Conservation (phyloP, 805 yeast species). For the Kluyveromyces dobzhanskii region DNA sequence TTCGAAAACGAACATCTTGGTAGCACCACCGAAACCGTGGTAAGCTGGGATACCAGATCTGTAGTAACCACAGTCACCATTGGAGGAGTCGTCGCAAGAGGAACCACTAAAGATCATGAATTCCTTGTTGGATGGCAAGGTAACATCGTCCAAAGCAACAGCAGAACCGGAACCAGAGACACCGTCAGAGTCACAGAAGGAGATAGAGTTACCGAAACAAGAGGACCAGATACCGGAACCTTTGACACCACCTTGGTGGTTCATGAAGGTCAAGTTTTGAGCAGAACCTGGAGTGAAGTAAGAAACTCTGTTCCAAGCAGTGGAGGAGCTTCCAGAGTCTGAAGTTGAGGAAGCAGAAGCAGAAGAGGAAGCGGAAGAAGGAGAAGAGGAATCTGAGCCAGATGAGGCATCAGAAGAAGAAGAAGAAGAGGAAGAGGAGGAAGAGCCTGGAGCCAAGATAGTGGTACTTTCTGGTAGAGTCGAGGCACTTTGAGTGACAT, state of each 20-base stretch:
- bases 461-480: conserved; percentile 19
- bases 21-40: conserved; percentile 83
- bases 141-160: conserved; percentile 57
- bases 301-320: conserved; percentile 67
- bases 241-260: conserved; percentile 74
- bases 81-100: conserved; percentile 41
- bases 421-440: conserved; percentile 9
- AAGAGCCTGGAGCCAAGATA: conserved; percentile 10
- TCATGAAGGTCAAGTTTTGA: conserved; percentile 70
- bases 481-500: conserved; percentile 12
- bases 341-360: conserved; percentile 31
- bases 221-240: conserved; percentile 86
- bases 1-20: conserved; percentile 86
- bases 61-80: conserved; percentile 72
- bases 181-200: conserved; percentile 76
- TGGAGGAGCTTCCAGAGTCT: conserved; percentile 34
- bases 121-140: conserved; percentile 68
- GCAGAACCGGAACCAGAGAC: conserved; percentile 62
- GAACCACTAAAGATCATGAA: conserved; percentile 71
- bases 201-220: conserved; percentile 86
- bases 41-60: conserved; percentile 83
- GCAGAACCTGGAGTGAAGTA: conserved; percentile 70
- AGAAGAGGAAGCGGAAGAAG: conserved; percentile 25
- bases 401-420: conserved; percentile 15
- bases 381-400: conserved; percentile 21